Evolutionary conservation across 257 asterid genomes (phyloP).

Genomic region (Gardenia jasminoides): DNA sequence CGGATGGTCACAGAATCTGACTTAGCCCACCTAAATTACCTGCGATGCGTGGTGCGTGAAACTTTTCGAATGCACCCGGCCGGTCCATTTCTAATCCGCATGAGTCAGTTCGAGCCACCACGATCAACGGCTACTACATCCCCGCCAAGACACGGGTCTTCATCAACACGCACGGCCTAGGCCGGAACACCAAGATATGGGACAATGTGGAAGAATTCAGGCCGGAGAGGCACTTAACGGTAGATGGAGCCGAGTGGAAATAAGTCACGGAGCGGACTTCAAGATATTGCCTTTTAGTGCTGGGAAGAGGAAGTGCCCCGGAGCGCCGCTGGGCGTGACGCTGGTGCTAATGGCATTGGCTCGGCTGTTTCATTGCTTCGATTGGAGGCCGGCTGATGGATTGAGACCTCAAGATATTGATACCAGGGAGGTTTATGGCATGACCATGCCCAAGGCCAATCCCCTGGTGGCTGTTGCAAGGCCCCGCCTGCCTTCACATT

Average conservation of each 20-base stretch:
- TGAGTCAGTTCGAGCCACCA: constrained; percentile 65
- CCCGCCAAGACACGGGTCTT: constrained; percentile 85
- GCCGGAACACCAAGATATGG: constrained; percentile 80
- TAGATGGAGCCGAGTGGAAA: constrained; percentile 73
- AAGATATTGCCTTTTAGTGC: constrained; percentile 91
- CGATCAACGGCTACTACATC: constrained; percentile 67
- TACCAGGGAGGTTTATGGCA: constrained; percentile 85
- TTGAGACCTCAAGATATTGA: constrained; percentile 59
- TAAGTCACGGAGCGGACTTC: constrained; percentile 91
- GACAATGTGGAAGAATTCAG: constrained; percentile 59
- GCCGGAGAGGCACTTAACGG: constrained; percentile 74
- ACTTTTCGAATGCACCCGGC: constrained; percentile 97
- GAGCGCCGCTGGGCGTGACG: constrained; percentile 94
- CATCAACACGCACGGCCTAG: constrained; percentile 89
- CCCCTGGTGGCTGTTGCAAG: constrained; percentile 59
- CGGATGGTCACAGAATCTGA: constrained; percentile 82
- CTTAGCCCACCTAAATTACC: constrained; percentile 62
- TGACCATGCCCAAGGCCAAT: constrained; percentile 93
- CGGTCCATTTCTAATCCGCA: constrained; percentile 95
- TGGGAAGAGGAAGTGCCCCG: constrained; percentile 91
- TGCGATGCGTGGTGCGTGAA: constrained; percentile 87
- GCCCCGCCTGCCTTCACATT: constrained; percentile 59
- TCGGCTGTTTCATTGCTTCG: constrained; percentile 71
- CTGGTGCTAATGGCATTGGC: constrained; percentile 88
- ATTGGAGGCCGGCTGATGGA: constrained; percentile 70